Conservation (phyloP, 495 filamentous ascomycete species). For the Trichoderma virens region DNA sequence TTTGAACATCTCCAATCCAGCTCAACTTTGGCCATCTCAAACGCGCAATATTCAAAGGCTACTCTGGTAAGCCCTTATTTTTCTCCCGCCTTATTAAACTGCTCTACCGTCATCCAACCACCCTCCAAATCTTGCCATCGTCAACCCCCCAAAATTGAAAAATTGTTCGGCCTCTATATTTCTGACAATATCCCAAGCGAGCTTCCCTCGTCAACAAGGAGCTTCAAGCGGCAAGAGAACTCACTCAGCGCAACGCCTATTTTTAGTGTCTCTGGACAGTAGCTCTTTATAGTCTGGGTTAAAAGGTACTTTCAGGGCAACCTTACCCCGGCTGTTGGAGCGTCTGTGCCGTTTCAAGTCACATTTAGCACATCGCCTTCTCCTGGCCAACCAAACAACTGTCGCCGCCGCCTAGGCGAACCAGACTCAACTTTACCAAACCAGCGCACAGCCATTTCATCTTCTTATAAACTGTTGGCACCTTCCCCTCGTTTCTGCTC, state of each 20-base stretch:
- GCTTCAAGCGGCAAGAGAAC: background rate
- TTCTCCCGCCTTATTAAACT: background rate
- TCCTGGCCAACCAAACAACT: background rate
- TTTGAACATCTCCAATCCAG: background rate
- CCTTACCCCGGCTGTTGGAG: background rate
- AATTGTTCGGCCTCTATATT: background rate
- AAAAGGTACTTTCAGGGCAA: background rate
- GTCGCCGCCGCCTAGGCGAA: background rate
- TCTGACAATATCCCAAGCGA: background rate
- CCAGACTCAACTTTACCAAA: background rate
- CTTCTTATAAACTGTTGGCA: background rate
- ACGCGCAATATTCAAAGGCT: background rate
- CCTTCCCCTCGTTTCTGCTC: background rate
- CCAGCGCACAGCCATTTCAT: background rate
- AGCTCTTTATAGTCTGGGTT: background rate
- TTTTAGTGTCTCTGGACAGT: background rate
- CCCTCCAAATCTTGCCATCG: background rate
- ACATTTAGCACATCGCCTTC: background rate
- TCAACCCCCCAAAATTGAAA: background rate
- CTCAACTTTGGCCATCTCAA: background rate
- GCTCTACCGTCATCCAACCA: background rate
- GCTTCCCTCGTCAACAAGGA: background rate
- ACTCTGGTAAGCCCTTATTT: background rate
- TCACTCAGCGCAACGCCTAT: background rate
- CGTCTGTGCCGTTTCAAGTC: background rate